Evolutionary conservation across 2,329 filamentous ascomycete species (phyloP), one percentile per base, ranked within the genome.

Genomic region (Beauveria rudraprayagi): DNA sequence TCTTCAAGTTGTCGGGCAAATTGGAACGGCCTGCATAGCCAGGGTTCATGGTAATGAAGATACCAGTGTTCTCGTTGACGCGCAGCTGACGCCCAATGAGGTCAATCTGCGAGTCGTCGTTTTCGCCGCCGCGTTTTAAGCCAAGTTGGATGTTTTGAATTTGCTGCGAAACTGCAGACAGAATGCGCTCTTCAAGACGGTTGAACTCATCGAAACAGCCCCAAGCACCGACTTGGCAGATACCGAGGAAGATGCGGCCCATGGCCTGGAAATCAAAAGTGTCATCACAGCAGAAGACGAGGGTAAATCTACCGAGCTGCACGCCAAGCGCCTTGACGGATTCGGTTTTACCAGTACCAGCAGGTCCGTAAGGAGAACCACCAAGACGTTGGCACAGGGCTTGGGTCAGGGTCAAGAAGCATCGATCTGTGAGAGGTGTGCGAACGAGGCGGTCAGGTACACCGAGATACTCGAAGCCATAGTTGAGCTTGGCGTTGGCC

Each of bases 141-240:
- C 95, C 94, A 65, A 97, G 86, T 74, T 99, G 94, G 64, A 99
- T 99, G 71, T 99, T 99, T 71, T 99, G 94, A 58, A 99, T 96
- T 73, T 99, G 95, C 74, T 99, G 94, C 22, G 95, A 99, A 17
- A 99, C 95, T 19, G 94, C 94, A 50, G 95, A 99, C 63, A 99
- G 77, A 63, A 99, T 99, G 65, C 94, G 87, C 77, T 99, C 94
- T 70, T 99, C 94, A 22, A 99, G 81, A 83, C 94, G 90, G 76
- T 99, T 99, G 81, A 99, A 99, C 78, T 99, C 94, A 71, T 99
- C 94, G 75, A 99, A 99, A 79, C 94, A 99, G 69, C 95, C 95
- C 94, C 94, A 99, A 5, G 94, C 94, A 73, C 94, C 94, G 53
- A 99, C 94, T 74, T 99, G 94, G 73, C 95, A 99, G 64, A 99